Conservation (phyloP, 2,329 filamentous ascomycete genomes). For the Cordyceps cateniannulata region DNA sequence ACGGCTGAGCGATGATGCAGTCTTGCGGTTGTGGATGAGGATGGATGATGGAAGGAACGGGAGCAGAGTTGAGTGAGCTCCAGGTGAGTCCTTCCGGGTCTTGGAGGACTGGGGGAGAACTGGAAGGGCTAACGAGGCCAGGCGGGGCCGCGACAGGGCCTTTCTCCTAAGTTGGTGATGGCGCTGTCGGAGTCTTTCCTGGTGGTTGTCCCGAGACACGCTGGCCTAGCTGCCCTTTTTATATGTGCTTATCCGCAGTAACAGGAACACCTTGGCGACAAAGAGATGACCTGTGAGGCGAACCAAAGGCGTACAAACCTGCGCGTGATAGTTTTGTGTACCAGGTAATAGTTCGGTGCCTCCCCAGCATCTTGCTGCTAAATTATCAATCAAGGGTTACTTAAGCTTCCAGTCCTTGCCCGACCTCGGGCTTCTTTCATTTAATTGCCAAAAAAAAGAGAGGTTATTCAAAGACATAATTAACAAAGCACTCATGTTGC, state of each 20-base stretch:
- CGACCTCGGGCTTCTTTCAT: too few relatives aligned
- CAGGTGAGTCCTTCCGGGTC: background rate
- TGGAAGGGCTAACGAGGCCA: background rate
- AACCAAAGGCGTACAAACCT: background rate
- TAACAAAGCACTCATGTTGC: too few relatives aligned
- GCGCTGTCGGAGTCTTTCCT: background rate
- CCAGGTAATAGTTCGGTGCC: background rate
- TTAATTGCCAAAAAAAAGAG: too few relatives aligned
- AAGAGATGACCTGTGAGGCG: background rate
- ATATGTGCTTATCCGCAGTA: background rate
- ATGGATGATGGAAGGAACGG: background rate
- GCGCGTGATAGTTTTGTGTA: slow-evolving; percentile 1
- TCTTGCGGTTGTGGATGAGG: background rate
- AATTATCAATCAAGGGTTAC: background rate
- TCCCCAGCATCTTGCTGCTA: too few relatives aligned
- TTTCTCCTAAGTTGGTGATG: background rate
- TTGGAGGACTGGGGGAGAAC: background rate
- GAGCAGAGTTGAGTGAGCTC: slow-evolving; percentile 1
- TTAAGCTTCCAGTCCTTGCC: too few relatives aligned
- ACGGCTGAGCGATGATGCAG: background rate
- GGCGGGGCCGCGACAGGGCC: background rate
- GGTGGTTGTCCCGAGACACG: background rate
- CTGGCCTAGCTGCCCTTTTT: background rate
- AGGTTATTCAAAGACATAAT: too few relatives aligned
- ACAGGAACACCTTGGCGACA: background rate